phyloP scores from a whole-genome alignment of 2,329 filamentous ascomycete genomes.

The Hymenoscyphus repandus region DNA sequence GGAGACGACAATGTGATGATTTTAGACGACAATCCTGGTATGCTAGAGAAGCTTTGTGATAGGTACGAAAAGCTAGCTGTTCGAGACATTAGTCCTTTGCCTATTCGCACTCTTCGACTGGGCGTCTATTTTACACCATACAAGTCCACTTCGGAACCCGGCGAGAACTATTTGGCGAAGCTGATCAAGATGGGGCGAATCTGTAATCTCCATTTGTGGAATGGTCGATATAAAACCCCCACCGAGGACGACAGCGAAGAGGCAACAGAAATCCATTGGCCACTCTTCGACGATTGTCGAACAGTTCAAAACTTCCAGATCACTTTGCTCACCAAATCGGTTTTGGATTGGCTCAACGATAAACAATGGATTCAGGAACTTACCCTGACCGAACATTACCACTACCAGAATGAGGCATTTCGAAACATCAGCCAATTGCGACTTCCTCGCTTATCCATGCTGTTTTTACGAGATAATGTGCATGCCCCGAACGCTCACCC shows the following conservation, averaged over 20 bases:
- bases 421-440: constrained; percentile 6
- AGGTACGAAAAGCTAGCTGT: neutral
- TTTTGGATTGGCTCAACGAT: constrained; percentile 5
- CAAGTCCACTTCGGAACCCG: neutral
- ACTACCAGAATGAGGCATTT: constrained; percentile 3
- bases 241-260: neutral
- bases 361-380: constrained; percentile 8
- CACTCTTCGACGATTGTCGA: constrained; percentile 2
- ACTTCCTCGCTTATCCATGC: constrained; percentile 7
- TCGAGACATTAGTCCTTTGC: neutral
- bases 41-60: constrained; percentile 7
- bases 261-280: constrained; percentile 1
- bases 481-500: neutral
- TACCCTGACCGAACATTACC: constrained; percentile 10
- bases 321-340: constrained; percentile 1
- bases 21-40: neutral
- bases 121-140: constrained; percentile 3
- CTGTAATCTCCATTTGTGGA: constrained; percentile 6
- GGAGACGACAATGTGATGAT: neutral
- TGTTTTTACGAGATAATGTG: constrained; percentile 5
- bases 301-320: constrained; percentile 4
- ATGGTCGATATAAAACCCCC: neutral
- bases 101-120: constrained; percentile 4
- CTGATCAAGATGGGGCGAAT: constrained; percentile 1
- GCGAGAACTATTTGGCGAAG: constrained; percentile 3